Percentiles rank a stretch among this genome's conserved stretches.
These are phyloP conservation scores for Pseudohalonectria lignicola DNA, from an alignment of 2,329 filamentous ascomycete species.

Conservation along the genomic window DNA sequence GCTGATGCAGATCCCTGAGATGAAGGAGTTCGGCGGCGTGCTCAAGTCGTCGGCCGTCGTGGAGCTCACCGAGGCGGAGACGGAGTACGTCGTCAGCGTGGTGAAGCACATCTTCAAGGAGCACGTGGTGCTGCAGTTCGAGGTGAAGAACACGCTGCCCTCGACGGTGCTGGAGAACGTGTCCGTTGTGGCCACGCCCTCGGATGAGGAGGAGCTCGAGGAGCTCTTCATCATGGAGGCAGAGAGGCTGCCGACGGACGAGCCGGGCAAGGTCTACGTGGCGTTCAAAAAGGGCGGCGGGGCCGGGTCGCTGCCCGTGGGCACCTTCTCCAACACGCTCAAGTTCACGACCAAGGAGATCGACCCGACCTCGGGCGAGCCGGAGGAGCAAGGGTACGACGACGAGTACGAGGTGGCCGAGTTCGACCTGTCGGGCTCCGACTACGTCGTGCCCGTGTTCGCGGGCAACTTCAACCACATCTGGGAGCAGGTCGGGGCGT, in stretches of 20 bases:
- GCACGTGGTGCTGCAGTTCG: slow-evolving; percentile 89
- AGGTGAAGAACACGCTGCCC: slow-evolving; percentile 93
- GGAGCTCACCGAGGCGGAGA: slow-evolving; percentile 93
- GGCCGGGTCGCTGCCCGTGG: slow-evolving; percentile 64
- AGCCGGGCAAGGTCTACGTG: slow-evolving; percentile 89
- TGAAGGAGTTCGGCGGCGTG: slow-evolving; percentile 78
- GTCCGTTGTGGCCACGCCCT: slow-evolving; percentile 67
- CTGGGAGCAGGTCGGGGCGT: slow-evolving; percentile 87
- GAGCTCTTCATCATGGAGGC: slow-evolving; percentile 93
- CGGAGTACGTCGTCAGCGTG: slow-evolving; percentile 87
- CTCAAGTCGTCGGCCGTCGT: slow-evolving; percentile 83
- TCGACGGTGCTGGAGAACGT: slow-evolving; percentile 87
- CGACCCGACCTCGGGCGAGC: slow-evolving; percentile 84
- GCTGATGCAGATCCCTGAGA: slow-evolving; percentile 78
- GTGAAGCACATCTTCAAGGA: slow-evolving; percentile 98
- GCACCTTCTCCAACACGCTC: slow-evolving; percentile 81
- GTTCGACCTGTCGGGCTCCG: slow-evolving; percentile 79
- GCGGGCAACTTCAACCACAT: slow-evolving; percentile 91
- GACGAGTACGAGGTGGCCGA: slow-evolving; percentile 97
- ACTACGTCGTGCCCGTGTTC: slow-evolving; percentile 90
- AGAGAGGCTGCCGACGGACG: slow-evolving; percentile 69
- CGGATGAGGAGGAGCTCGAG: slow-evolving; percentile 72
- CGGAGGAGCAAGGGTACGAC: slow-evolving; percentile 86
- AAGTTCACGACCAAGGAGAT: slow-evolving; percentile 99
- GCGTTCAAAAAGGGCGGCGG: slow-evolving; percentile 79